Conservation (phyloP, 208 protist genomes). For the Lotmaria passim region DNA sequence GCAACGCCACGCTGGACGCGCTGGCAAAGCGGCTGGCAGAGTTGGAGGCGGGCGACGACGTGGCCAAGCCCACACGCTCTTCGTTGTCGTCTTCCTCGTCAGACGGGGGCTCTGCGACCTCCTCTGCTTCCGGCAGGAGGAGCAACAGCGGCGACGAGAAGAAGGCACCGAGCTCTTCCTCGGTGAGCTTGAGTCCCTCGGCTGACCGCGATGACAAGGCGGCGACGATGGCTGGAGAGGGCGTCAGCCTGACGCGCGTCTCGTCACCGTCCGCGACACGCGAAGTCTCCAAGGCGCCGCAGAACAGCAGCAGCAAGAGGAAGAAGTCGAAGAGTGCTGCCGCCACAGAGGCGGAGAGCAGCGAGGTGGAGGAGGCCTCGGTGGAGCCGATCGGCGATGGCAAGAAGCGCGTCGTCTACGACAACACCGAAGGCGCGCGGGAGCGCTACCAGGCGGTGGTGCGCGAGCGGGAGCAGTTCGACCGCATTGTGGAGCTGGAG, state of each 20-base stretch:
- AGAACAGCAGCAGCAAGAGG: too few relatives aligned
- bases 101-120: too few relatives aligned
- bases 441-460: conserved; percentile 60
- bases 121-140: too few relatives aligned
- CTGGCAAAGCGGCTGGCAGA: conserved; percentile 55
- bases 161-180: too few relatives aligned
- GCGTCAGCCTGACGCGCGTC: conserved; percentile 21
- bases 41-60: conserved; percentile 48
- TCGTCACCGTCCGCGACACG: conserved; percentile 19
- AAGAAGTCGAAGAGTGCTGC: neutral
- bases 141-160: too few relatives aligned
- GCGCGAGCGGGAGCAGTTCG: conserved; percentile 56
- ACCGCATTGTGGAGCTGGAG: conserved; percentile 63
- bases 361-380: conserved; percentile 7
- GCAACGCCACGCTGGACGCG: conserved; percentile 50
- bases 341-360: neutral
- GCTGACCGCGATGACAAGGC: neutral
- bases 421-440: conserved; percentile 59
- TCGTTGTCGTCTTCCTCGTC: conserved; percentile 12
- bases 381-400: conserved; percentile 15
- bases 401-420: conserved; percentile 40
- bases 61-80: neutral
- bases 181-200: conserved; percentile 23
- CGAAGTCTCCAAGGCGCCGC: neutral
- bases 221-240: neutral